phyloP scores from a whole-genome alignment of 441 rosid genomes.

The Aleurites moluccanus region DNA sequence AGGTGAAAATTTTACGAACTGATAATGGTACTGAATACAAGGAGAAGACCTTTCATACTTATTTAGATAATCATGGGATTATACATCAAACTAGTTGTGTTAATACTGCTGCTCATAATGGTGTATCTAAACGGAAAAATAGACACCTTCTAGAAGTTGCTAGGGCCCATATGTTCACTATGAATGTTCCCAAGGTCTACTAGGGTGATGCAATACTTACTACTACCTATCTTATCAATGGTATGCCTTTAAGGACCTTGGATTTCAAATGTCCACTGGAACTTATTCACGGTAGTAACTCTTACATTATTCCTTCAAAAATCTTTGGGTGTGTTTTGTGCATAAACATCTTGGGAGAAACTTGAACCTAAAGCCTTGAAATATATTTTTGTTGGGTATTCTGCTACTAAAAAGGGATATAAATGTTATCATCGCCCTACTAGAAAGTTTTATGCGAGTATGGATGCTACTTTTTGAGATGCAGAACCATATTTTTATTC shows the following conservation, averaged over 20 bases:
- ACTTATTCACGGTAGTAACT: not conserved
- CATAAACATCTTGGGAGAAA: not conserved
- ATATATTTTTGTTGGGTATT: not conserved
- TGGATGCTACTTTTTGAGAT: not conserved
- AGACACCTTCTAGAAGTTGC: not conserved
- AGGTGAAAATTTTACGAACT: not conserved
- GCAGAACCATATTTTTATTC: not conserved
- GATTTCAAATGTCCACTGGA: not conserved
- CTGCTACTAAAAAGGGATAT: not conserved
- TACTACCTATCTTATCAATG: not conserved
- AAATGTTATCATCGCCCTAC: not conserved
- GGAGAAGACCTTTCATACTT: not conserved
- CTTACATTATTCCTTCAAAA: not conserved
- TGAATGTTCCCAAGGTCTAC: not conserved
- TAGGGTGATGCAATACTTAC: not conserved
- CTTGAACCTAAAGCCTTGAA: not conserved
- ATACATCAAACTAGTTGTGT: not conserved
- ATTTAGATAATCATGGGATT: not conserved
- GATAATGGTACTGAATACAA: not conserved
- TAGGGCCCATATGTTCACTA: not conserved
- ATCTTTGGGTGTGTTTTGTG: not conserved
- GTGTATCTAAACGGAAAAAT: not conserved
- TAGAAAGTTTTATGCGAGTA: not conserved
- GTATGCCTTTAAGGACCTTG: not conserved
- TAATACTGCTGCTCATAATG: not conserved